phyloP scores from a whole-genome alignment of 495 filamentous ascomycete genomes.

The Podospora conica region DNA sequence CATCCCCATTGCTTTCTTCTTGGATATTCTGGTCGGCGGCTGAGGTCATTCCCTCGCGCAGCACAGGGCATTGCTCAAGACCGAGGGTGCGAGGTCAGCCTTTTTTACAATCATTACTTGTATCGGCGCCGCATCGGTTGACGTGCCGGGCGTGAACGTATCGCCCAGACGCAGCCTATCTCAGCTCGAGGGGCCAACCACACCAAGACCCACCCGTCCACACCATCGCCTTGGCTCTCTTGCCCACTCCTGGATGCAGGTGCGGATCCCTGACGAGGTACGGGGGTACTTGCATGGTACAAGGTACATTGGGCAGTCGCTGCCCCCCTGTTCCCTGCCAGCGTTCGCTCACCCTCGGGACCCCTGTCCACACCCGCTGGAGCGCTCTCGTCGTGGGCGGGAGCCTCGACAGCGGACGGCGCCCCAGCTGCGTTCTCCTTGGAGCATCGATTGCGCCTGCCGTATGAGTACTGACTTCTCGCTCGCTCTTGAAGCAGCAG shows the following conservation, averaged over 20 bases:
- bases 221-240: not conserved
- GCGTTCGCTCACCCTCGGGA: not conserved
- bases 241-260: not conserved
- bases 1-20: not conserved
- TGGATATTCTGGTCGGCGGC: not conserved
- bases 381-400: no score
- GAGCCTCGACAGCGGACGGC: no score
- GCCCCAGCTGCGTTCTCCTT: not conserved
- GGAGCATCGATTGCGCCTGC: not conserved
- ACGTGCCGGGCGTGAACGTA: not conserved
- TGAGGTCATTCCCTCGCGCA: not conserved
- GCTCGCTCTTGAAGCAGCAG: not conserved
- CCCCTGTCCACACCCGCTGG: not conserved
- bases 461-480: not conserved
- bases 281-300: not conserved
- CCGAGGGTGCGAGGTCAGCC: no score
- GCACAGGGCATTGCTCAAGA: not conserved
- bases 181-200: not conserved
- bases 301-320: not conserved
- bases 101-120: not conserved
- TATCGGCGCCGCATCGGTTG: not conserved
- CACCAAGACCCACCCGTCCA: not conserved
- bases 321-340: not conserved
- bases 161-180: not conserved
- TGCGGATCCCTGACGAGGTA: not conserved